These are phyloP conservation scores for Fomitopsis betulina DNA, from an alignment of 1,284 basidiomycete genomes.

Conservation along the genomic window DNA sequence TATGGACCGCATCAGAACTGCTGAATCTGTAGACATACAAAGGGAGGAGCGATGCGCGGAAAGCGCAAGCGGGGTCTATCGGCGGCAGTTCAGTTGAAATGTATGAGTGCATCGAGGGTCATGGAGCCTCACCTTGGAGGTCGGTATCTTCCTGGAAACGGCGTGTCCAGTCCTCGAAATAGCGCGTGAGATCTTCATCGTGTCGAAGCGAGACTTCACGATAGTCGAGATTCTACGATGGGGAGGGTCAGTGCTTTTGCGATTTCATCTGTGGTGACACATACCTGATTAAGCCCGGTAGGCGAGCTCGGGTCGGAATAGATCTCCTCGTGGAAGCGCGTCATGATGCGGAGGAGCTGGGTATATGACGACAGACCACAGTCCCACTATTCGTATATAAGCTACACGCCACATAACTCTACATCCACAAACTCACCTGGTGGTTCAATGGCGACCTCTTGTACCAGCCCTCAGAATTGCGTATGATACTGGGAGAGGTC, in stretches of 20 bases:
- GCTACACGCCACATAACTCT: neutral
- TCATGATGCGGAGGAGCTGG: slow-evolving; percentile 62
- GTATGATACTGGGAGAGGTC: slow-evolving; percentile 51
- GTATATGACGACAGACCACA: slow-evolving; percentile 73
- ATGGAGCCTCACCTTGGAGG: slow-evolving; percentile 18
- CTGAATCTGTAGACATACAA: slow-evolving; percentile 48
- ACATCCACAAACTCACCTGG: slow-evolving; percentile 34
- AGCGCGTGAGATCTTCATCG: slow-evolving; percentile 52
- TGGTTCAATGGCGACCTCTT: slow-evolving; percentile 59
- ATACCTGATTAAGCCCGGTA: slow-evolving; percentile 67
- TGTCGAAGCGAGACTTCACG: slow-evolving; percentile 55
- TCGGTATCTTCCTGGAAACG: slow-evolving; percentile 23
- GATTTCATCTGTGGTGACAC: neutral
- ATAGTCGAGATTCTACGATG: slow-evolving; percentile 57
- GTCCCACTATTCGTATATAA: slow-evolving; percentile 45
- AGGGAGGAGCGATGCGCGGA: slow-evolving; percentile 68
- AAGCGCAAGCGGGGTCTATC: slow-evolving; percentile 52
- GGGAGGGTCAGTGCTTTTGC: neutral
- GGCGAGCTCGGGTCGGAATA: slow-evolving; percentile 70
- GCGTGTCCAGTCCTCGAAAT: slow-evolving; percentile 56
- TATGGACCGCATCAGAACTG: neutral
- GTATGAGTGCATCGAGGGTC: neutral
- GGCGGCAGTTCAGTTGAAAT: neutral
- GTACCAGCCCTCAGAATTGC: slow-evolving; percentile 76
- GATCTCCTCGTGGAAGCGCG: slow-evolving; percentile 70